Percentiles rank a stretch among this genome's conserved stretches.
These are phyloP conservation scores for Colletotrichum falcatum DNA, from an alignment of 2,329 filamentous ascomycete genomes.

Conservation along the genomic window DNA sequence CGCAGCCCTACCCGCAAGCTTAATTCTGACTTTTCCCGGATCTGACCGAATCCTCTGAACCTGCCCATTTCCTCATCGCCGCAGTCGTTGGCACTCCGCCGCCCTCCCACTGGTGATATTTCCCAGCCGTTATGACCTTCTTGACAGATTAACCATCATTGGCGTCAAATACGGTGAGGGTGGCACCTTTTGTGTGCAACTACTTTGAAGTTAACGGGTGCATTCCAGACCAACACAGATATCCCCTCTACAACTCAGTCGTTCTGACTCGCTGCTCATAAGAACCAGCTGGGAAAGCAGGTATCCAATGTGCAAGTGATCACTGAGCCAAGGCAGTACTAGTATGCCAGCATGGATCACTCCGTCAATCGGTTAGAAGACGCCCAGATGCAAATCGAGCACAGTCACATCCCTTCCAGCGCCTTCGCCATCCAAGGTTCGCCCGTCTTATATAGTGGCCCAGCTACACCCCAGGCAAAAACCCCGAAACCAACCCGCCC, in stretches of 20 bases:
- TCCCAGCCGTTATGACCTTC: not conserved
- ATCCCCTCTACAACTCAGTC: not conserved
- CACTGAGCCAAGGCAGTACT: not conserved
- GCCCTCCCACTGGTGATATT: not conserved
- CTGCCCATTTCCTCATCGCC: constrained; percentile 8
- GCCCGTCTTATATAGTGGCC: not conserved
- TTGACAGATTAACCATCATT: not conserved
- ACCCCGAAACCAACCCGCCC: not conserved
- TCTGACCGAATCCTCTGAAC: constrained; percentile 14
- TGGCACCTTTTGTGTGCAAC: not conserved
- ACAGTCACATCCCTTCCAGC: not conserved
- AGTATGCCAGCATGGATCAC: not conserved
- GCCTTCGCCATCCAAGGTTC: not conserved
- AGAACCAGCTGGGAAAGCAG: not conserved
- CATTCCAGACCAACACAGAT: not conserved
- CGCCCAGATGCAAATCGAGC: constrained; percentile 16
- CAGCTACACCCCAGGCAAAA: not conserved
- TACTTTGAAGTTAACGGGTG: not conserved
- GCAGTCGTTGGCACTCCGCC: not conserved
- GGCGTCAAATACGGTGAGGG: not conserved
- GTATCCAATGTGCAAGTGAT: not conserved
- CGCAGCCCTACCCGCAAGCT: constrained; percentile 38
- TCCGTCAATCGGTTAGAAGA: not conserved
- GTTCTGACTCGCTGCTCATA: not conserved
- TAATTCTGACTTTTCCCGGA: constrained; percentile 34